Evolutionary conservation across 139 green algal species (phyloP).

Genomic region (Chlamydomonas sphaeroides): DNA sequence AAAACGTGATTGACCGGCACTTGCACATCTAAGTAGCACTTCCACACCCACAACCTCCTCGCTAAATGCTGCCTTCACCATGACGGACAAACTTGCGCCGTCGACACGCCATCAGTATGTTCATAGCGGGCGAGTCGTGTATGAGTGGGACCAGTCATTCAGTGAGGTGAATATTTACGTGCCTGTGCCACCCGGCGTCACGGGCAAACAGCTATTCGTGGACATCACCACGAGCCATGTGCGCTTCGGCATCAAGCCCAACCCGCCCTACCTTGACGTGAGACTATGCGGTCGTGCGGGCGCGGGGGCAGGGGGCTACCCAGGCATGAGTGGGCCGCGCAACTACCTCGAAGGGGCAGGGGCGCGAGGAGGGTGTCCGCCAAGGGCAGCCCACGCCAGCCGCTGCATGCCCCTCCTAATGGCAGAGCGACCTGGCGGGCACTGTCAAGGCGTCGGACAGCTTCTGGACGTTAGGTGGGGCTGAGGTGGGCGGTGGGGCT

Average conservation of each 20-base stretch:
- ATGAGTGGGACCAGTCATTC: conserved; percentile 93
- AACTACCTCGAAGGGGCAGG: no score
- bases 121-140: conserved; percentile 71
- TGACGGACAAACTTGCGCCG: conserved; percentile 69
- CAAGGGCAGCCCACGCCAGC: no score
- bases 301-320: no score
- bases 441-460: conserved; percentile 78
- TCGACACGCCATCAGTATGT: conserved; percentile 59
- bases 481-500: not conserved
- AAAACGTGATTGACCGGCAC: no score
- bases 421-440: conserved; percentile 72
- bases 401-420: no score
- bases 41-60: no score
- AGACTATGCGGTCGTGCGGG: not conserved
- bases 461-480: conserved; percentile 88
- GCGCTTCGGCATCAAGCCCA: conserved; percentile 75
- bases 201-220: conserved; percentile 75
- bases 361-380: no score
- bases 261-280: conserved; percentile 88
- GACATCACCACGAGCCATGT: conserved; percentile 70
- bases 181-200: conserved; percentile 72
- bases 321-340: no score
- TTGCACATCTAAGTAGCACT: no score
- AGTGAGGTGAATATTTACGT: conserved; percentile 89
- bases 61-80: no score